These are phyloP conservation scores for Bipolaris victoriae DNA, from an alignment of 2,329 filamentous ascomycete species.

Conservation along the genomic window DNA sequence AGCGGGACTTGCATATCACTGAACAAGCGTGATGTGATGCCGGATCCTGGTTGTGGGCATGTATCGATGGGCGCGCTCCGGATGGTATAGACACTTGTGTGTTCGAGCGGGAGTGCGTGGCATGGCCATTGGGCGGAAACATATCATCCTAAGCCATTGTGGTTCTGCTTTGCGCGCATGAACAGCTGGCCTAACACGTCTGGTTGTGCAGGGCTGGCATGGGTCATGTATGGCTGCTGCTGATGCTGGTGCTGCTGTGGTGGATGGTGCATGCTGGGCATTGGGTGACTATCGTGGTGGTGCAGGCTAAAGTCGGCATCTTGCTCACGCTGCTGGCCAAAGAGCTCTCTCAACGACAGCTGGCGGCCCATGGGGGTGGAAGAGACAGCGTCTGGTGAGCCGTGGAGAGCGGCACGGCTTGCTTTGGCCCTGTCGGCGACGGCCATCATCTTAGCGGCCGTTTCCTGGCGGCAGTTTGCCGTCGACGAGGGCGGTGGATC, in stretches of 20 bases:
- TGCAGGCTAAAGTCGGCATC: conserved; percentile 60
- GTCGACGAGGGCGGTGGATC: conserved; percentile 63
- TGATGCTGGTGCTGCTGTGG: conserved; percentile 49
- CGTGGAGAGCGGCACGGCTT: conserved; percentile 54
- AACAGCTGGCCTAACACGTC: conserved; percentile 46
- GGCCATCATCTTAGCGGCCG: conserved; percentile 61
- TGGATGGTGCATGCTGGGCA: conserved; percentile 47
- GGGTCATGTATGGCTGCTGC: conserved; percentile 17
- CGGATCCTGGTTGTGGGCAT: background rate
- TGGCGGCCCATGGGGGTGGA: conserved; percentile 60
- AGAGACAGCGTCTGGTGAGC: conserved; percentile 33
- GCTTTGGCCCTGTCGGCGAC: conserved; percentile 60
- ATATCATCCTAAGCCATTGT: conserved; percentile 40
- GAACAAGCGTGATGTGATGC: too few species aligned
- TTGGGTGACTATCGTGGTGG: conserved; percentile 47
- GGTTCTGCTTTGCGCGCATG: conserved; percentile 45
- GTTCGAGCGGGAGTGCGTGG: background rate
- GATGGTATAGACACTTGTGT: background rate
- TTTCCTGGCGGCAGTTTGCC: conserved; percentile 57
- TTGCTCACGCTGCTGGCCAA: conserved; percentile 60
- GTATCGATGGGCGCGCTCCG: background rate
- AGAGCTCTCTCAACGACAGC: conserved; percentile 60
- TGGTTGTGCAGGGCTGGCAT: conserved; percentile 29
- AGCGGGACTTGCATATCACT: background rate
- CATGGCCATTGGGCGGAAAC: background rate